Evolutionary conservation across 371 early-diverging fungal genomes (phyloP).

Genomic region (Parasitella parasitica): DNA sequence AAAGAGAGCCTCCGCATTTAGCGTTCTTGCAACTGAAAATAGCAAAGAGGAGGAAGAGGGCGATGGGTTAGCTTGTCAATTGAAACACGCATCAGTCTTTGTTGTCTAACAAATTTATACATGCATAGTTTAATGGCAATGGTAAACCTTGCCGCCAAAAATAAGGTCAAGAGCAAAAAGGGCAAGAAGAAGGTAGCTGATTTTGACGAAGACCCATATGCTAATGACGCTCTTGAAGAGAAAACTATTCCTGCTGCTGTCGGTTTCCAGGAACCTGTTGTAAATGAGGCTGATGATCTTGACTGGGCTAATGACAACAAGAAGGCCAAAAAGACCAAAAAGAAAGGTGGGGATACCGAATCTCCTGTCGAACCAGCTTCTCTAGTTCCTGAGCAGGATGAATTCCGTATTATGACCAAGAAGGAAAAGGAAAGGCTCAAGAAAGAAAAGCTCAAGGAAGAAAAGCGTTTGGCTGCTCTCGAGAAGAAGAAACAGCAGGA

Average conservation of each 20-base stretch:
- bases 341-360: constrained; percentile 28
- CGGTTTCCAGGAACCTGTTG: constrained; percentile 7
- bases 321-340: constrained; percentile 43
- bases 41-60: constrained; percentile 43
- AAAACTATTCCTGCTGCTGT: constrained; percentile 15
- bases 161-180: constrained; percentile 51
- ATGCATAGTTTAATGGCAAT: constrained; percentile 49
- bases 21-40: constrained; percentile 30
- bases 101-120: background rate
- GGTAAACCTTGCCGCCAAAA: constrained; percentile 50
- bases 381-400: constrained; percentile 20
- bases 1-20: constrained; percentile 35
- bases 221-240: constrained; percentile 2
- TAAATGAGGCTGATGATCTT: constrained; percentile 31
- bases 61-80: constrained; percentile 29
- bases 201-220: constrained; percentile 28
- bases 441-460: constrained; percentile 55
- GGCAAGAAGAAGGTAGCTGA: constrained; percentile 37
- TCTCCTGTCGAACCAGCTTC: constrained; percentile 17
- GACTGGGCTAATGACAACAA: constrained; percentile 42
- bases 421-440: constrained; percentile 52
- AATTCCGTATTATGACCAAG: constrained; percentile 40
- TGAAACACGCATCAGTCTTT: background rate
- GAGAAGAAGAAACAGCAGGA: constrained; percentile 47
- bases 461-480: constrained; percentile 48